phyloP scores from a whole-genome alignment of 2,329 filamentous ascomycete species.

The Camptophora hylomeconis region DNA sequence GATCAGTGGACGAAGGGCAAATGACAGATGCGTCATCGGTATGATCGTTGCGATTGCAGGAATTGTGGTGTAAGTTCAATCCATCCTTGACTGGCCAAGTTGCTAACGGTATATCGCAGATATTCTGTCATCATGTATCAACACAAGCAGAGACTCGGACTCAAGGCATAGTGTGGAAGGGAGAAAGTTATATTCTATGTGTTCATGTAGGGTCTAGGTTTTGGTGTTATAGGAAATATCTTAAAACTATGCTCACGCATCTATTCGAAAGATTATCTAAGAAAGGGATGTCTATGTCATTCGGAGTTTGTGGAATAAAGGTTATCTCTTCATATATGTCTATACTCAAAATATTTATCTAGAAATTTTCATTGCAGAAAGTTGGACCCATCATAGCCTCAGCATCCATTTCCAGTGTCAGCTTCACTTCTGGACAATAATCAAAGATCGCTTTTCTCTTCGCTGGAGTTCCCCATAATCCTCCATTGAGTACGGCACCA shows the following conservation, averaged over 20 bases:
- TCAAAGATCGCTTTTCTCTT: slow-evolving; percentile 39
- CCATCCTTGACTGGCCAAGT: background rate
- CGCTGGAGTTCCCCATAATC: slow-evolving; percentile 38
- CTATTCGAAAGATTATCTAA: no score
- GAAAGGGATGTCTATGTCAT: no score
- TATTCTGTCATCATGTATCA: background rate
- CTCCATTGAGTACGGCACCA: slow-evolving; percentile 32
- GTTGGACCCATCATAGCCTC: slow-evolving; percentile 38
- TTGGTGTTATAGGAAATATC: no score
- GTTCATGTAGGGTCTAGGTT: no score
- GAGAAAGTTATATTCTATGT: no score
- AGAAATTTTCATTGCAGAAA: slow-evolving; percentile 30
- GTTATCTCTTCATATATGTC: no score
- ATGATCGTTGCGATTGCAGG: slow-evolving; percentile 1
- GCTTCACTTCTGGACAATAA: slow-evolving; percentile 48
- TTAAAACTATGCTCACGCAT: no score
- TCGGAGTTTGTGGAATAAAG: no score
- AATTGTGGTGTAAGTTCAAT: slow-evolving; percentile 1
- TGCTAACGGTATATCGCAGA: background rate
- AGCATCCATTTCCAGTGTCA: slow-evolving; percentile 43
- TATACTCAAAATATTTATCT: no score
- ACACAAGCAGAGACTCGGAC: background rate
- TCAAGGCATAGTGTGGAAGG: slow-evolving; percentile 14
- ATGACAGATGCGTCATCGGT: background rate
- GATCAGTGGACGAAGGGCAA: slow-evolving; percentile 3